Percentiles rank a stretch among this genome's conserved stretches.
Conservation (phyloP, 2,329 filamentous ascomycete genomes). For the Phialophora verrucosa region DNA sequence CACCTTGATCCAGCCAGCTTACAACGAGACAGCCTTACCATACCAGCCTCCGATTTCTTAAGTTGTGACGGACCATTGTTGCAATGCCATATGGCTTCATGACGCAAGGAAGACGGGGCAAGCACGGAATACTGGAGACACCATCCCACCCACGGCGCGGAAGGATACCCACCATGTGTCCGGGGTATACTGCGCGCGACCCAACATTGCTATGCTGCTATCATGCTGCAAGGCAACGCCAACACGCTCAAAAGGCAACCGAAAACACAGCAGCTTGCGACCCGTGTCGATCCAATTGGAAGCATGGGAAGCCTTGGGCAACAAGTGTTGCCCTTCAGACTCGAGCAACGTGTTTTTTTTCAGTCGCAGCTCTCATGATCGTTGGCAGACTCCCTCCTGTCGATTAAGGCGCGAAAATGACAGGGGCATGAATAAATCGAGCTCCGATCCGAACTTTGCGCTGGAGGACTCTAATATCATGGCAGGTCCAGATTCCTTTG, state of each 20-base stretch:
- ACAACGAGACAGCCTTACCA: background rate
- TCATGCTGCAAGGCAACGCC: background rate
- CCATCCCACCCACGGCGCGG: background rate
- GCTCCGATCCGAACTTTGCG: background rate
- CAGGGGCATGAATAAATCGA: background rate
- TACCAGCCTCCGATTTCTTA: background rate
- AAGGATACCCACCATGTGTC: background rate
- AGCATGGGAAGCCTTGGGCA: background rate
- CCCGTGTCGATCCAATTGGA: background rate
- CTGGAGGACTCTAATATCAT: too few species aligned
- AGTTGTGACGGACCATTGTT: background rate
- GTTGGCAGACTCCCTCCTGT: background rate
- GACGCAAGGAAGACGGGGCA: background rate
- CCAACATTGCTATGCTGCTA: background rate
- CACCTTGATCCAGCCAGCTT: background rate
- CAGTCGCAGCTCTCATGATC: background rate
- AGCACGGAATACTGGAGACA: background rate
- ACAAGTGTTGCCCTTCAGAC: background rate
- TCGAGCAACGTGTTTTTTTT: background rate
- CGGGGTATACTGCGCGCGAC: background rate
- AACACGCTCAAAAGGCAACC: background rate
- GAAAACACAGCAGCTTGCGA: background rate
- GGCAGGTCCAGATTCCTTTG: background rate
- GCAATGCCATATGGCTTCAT: background rate
- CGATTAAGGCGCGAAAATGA: background rate